Evolutionary conservation across 805 yeast species (phyloP).

Genomic region (Blastobotrys americana): DNA sequence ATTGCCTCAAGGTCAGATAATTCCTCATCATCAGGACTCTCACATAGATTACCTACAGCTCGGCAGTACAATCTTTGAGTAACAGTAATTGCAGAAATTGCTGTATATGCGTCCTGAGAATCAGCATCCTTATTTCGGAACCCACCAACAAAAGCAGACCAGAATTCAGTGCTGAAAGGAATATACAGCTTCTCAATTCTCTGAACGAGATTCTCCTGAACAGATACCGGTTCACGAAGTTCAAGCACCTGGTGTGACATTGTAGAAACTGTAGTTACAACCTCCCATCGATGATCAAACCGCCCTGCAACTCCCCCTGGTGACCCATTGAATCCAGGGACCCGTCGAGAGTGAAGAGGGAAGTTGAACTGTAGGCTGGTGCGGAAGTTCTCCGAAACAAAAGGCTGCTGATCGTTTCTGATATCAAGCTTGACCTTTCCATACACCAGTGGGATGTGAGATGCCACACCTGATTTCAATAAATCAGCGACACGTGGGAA

Average conservation of each 20-base stretch:
- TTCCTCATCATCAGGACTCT: slow-evolving; percentile 3
- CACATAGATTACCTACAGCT: slow-evolving; percentile 2
- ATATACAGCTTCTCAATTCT: slow-evolving; percentile 28
- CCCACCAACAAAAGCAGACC: slow-evolving; percentile 33
- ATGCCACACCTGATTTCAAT: slow-evolving; percentile 13
- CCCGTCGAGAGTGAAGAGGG: slow-evolving; percentile 5
- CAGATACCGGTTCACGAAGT: slow-evolving; percentile 22
- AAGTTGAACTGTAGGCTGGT: slow-evolving; percentile 16
- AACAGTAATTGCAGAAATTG: slow-evolving; percentile 30
- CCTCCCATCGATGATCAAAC: slow-evolving; percentile 22
- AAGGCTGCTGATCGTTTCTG: slow-evolving; percentile 7
- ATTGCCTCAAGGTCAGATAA: slow-evolving; percentile 24
- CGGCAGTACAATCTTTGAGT: slow-evolving; percentile 26
- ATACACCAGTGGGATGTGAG: slow-evolving; percentile 26
- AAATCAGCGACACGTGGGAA: slow-evolving; percentile 24
- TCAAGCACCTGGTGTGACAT: slow-evolving; percentile 28
- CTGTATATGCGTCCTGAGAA: slow-evolving; percentile 19
- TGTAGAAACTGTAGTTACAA: slow-evolving; percentile 28
- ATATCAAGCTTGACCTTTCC: slow-evolving; percentile 26
- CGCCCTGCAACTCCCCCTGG: slow-evolving; percentile 4
- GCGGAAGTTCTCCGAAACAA: slow-evolving; percentile 10
- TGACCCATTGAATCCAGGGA: slow-evolving; percentile 5
- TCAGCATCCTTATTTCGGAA: slow-evolving; percentile 18
- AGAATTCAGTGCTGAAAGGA: slow-evolving; percentile 34
- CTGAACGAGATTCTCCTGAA: slow-evolving; percentile 18